Evolutionary conservation across 371 early-diverging fungal species (phyloP).

Genomic region (Actinomucor elegans): DNA sequence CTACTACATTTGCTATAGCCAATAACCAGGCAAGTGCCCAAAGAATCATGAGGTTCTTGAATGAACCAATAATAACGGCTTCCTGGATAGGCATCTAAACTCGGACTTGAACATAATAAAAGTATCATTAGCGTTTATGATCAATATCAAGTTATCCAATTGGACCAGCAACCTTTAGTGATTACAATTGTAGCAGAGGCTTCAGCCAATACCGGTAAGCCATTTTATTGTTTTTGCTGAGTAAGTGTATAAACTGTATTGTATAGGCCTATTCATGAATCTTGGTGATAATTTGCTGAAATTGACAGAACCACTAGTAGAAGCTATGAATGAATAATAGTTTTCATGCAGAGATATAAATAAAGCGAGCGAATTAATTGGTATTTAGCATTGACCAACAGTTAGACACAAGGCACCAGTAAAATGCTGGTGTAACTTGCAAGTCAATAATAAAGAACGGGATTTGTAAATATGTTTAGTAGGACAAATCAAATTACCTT

Average conservation of each 20-base stretch:
- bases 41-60: constrained; percentile 3
- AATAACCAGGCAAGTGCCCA: constrained; percentile 39
- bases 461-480: constrained; percentile 6
- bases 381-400: constrained; percentile 13
- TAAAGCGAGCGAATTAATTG: constrained; percentile 14
- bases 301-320: constrained; percentile 30
- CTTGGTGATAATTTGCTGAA: constrained; percentile 28
- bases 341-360: constrained; percentile 18
- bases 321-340: constrained; percentile 21
- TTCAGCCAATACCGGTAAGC: constrained; percentile 58
- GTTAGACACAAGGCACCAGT: constrained; percentile 3
- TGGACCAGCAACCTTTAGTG: constrained; percentile 57
- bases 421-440: constrained; percentile 1
- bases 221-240: neutral
- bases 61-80: constrained; percentile 6
- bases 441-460: constrained; percentile 6
- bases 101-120: constrained; percentile 62
- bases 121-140: constrained; percentile 60
- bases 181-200: constrained; percentile 59
- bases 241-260: too few species aligned
- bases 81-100: constrained; percentile 55
- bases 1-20: constrained; percentile 42
- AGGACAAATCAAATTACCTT: constrained; percentile 12
- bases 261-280: constrained; percentile 37
- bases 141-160: constrained; percentile 61